Percentiles rank a stretch among this genome's conserved stretches.
Evolutionary conservation across 2,329 filamentous ascomycete genomes (phyloP).

Genomic region (Trichoderma sp.): DNA sequence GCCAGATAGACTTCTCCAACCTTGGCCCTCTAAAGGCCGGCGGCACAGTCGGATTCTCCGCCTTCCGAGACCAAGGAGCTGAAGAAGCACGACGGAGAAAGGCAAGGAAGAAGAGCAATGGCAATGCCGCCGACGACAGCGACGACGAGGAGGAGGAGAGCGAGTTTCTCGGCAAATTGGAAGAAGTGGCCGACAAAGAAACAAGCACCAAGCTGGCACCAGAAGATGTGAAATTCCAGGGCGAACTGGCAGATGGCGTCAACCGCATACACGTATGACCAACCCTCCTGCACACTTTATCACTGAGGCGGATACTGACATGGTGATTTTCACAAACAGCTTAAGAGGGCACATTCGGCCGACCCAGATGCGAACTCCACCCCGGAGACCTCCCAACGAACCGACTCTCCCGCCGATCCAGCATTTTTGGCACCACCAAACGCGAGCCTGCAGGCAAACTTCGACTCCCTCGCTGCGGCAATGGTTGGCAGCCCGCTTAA

Average conservation of each 20-base stretch:
- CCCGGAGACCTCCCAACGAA: slow-evolving; percentile 42
- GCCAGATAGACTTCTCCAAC: slow-evolving; percentile 81
- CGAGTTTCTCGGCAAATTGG: slow-evolving; percentile 64
- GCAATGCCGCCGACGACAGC: slow-evolving; percentile 71
- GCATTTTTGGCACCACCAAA: slow-evolving; percentile 31
- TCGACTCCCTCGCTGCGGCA: slow-evolving; percentile 43
- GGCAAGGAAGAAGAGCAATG: slow-evolving; percentile 64
- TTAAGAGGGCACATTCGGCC: slow-evolving; percentile 78
- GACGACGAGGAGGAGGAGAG: slow-evolving; percentile 72
- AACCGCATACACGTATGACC: slow-evolving; percentile 74
- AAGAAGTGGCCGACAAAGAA: slow-evolving; percentile 65
- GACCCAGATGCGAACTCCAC: slow-evolving; percentile 60
- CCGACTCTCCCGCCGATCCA: slow-evolving; percentile 42
- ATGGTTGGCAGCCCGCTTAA: slow-evolving; percentile 72
- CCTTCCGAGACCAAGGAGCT: slow-evolving; percentile 74
- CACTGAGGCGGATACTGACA: slow-evolving; percentile 21
- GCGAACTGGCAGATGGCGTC: slow-evolving; percentile 78
- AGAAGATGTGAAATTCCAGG: slow-evolving; percentile 71
- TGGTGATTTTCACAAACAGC: slow-evolving; percentile 48
- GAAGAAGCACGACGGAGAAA: slow-evolving; percentile 59
- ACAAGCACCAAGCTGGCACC: slow-evolving; percentile 61
- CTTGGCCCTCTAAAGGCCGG: slow-evolving; percentile 80
- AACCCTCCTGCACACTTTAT: neutral
- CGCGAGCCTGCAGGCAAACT: slow-evolving; percentile 35
- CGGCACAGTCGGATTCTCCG: slow-evolving; percentile 87